Percentiles rank a stretch among this genome's conserved stretches.
phyloP scores from a whole-genome alignment of 495 filamentous ascomycete genomes.

The Cercophora scortea region DNA sequence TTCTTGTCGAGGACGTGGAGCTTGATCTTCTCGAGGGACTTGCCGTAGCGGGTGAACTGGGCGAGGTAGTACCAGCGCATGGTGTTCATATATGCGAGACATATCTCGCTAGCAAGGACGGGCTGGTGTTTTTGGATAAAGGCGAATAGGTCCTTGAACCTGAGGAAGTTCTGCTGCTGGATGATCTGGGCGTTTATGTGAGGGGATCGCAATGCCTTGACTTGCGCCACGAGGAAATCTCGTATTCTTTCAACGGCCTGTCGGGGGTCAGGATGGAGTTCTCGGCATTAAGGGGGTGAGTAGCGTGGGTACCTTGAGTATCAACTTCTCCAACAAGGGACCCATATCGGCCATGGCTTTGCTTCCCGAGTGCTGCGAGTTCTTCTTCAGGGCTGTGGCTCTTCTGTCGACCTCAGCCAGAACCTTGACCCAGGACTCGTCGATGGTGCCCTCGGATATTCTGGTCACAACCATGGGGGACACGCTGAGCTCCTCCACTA shows the following conservation, averaged over 20 bases:
- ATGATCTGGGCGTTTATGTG: slow-evolving; percentile 95
- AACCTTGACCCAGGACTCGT: slow-evolving; percentile 81
- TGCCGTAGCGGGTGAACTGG: slow-evolving; percentile 83
- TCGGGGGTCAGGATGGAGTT: no score
- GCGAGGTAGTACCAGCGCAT: slow-evolving; percentile 98
- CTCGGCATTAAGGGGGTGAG: no score
- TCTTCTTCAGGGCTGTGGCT: slow-evolving; percentile 59
- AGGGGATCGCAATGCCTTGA: slow-evolving; percentile 85
- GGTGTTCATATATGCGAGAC: slow-evolving; percentile 92
- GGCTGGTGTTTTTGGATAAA: slow-evolving; percentile 77
- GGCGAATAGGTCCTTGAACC: slow-evolving; percentile 76
- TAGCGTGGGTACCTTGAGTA: slow-evolving; percentile 54
- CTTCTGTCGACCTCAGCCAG: slow-evolving; percentile 79
- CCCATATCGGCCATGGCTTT: slow-evolving; percentile 77
- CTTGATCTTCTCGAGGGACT: slow-evolving; percentile 75
- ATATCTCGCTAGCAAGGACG: slow-evolving; percentile 75
- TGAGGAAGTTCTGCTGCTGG: slow-evolving; percentile 81
- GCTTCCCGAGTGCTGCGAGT: slow-evolving; percentile 50
- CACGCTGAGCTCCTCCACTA: slow-evolving; percentile 86
- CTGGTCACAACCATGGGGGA: slow-evolving; percentile 72
- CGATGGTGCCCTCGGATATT: slow-evolving; percentile 81
- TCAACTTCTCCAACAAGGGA: slow-evolving; percentile 75
- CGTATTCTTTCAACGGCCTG: slow-evolving; percentile 88
- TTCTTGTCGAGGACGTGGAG: slow-evolving; percentile 74
- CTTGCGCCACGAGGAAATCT: slow-evolving; percentile 87